phyloP scores from a whole-genome alignment of 208 protist species.

The Crithidia sp. region DNA sequence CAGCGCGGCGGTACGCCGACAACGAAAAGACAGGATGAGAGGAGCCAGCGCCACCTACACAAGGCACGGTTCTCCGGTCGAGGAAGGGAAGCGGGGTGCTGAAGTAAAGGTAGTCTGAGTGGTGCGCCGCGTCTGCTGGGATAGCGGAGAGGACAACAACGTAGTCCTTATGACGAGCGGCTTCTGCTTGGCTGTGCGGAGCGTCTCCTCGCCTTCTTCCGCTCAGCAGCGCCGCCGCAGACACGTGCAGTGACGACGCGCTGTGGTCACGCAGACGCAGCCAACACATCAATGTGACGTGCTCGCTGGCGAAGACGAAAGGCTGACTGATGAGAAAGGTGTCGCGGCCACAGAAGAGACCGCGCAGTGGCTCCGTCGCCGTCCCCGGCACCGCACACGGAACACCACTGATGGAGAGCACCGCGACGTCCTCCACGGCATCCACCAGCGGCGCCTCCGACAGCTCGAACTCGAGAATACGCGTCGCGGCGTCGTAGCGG shows the following conservation, averaged over 20 bases:
- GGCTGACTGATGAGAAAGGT: constrained; percentile 25
- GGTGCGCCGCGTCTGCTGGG: background rate
- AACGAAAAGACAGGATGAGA: too few species aligned
- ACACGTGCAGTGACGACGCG: background rate
- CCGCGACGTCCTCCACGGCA: constrained; percentile 12
- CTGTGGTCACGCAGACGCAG: constrained; percentile 19
- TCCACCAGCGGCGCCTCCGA: constrained; percentile 26
- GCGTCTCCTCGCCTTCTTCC: background rate
- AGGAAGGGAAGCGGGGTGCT: background rate
- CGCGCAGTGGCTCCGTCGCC: background rate
- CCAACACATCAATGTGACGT: constrained; percentile 8
- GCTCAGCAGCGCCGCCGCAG: background rate
- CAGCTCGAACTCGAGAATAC: constrained; percentile 28
- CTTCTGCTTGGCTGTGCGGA: too few species aligned
- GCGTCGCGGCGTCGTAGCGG: constrained; percentile 19
- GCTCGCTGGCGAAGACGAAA: constrained; percentile 9
- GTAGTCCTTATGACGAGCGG: background rate
- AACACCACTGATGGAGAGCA: constrained; percentile 1
- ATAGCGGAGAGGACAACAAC: background rate
- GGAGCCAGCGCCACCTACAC: too few species aligned
- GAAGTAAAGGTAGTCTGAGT: background rate
- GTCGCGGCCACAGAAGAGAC: constrained; percentile 36
- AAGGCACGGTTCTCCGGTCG: background rate
- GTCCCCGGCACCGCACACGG: background rate
- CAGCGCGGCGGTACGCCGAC: too few species aligned